Percentiles rank a stretch among this genome's conserved stretches.
Evolutionary conservation across 2,329 filamentous ascomycete genomes (phyloP).

Genomic region (Elsinoe ampelina): DNA sequence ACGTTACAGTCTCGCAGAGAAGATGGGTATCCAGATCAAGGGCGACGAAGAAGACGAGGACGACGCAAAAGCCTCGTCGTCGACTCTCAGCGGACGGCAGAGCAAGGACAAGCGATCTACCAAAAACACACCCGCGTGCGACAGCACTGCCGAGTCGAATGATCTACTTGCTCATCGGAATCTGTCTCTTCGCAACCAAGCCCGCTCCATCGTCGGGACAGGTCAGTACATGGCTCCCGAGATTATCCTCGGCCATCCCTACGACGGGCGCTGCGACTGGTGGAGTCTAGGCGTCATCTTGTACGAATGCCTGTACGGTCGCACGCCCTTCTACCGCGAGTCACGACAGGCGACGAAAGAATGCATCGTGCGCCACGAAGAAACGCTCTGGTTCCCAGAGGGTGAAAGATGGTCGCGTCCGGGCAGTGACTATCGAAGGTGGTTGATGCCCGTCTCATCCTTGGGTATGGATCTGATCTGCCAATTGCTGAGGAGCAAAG

Average conservation of each 20-base stretch:
- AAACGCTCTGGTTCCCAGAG: slow-evolving; percentile 61
- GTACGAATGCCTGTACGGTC: slow-evolving; percentile 88
- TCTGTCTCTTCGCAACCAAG: slow-evolving; percentile 52
- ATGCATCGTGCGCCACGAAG: slow-evolving; percentile 68
- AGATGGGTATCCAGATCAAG: slow-evolving; percentile 61
- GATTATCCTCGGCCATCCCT: slow-evolving; percentile 69
- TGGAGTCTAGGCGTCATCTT: slow-evolving; percentile 94
- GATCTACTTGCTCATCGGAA: slow-evolving; percentile 35
- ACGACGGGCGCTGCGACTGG: slow-evolving; percentile 92
- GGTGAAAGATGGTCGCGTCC: slow-evolving; percentile 44
- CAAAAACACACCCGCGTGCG: slow-evolving; percentile 19
- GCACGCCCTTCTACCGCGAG: slow-evolving; percentile 79
- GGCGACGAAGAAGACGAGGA: slow-evolving; percentile 64
- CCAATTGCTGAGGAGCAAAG: slow-evolving; percentile 61
- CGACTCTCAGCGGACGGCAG: not conserved
- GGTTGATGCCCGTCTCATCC: slow-evolving; percentile 48
- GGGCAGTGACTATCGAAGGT: slow-evolving; percentile 32
- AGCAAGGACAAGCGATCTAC: slow-evolving; percentile 16
- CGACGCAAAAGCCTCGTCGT: slow-evolving; percentile 28
- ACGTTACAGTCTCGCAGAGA: slow-evolving; percentile 67
- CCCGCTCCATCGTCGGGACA: slow-evolving; percentile 82
- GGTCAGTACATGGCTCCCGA: slow-evolving; percentile 99
- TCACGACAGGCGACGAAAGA: slow-evolving; percentile 75
- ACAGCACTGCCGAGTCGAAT: slow-evolving; percentile 17
- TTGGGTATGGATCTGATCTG: slow-evolving; percentile 70